phyloP scores from a whole-genome alignment of 306 rosid species.

The Glycine soja region DNA sequence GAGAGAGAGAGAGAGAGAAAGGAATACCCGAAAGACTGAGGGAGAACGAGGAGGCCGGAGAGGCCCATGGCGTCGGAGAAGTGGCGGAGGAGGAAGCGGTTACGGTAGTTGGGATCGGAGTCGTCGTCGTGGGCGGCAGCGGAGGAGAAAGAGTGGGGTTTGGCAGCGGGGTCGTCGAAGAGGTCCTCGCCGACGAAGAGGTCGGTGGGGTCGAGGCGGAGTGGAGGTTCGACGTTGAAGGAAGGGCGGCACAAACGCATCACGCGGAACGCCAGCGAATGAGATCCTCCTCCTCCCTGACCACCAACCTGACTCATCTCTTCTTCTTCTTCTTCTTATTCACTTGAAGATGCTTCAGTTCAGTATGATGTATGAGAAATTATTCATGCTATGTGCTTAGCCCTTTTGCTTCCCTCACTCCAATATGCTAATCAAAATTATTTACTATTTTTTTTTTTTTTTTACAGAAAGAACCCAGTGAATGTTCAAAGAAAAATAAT shows the following conservation, averaged over 20 bases:
- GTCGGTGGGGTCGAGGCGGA: conserved; percentile 82
- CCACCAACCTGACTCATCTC: conserved; percentile 53
- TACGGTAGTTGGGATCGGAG: conserved; percentile 76
- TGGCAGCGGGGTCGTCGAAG: conserved; percentile 75
- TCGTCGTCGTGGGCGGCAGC: conserved; percentile 24
- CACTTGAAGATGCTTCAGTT: no score
- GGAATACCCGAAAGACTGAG: conserved; percentile 91
- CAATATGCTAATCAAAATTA: no score
- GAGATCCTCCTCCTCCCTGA: conserved; percentile 56
- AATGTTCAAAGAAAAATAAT: no score
- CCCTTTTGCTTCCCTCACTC: no score
- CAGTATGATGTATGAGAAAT: no score
- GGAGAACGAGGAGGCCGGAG: conserved; percentile 97
- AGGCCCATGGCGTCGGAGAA: conserved; percentile 83
- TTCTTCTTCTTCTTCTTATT: not conserved
- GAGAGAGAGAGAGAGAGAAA: not conserved
- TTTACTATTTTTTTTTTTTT: no score
- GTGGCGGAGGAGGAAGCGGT: conserved; percentile 79
- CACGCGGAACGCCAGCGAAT: conserved; percentile 86
- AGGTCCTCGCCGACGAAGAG: conserved; percentile 88
- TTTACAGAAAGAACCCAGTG: no score
- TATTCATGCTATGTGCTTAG: no score
- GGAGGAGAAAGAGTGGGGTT: conserved; percentile 53
- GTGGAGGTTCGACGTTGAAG: conserved; percentile 85
- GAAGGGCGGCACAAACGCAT: conserved; percentile 93